These are phyloP conservation scores for Tylopilus sp. DNA, from an alignment of 1,284 basidiomycete species.

Conservation along the genomic window DNA sequence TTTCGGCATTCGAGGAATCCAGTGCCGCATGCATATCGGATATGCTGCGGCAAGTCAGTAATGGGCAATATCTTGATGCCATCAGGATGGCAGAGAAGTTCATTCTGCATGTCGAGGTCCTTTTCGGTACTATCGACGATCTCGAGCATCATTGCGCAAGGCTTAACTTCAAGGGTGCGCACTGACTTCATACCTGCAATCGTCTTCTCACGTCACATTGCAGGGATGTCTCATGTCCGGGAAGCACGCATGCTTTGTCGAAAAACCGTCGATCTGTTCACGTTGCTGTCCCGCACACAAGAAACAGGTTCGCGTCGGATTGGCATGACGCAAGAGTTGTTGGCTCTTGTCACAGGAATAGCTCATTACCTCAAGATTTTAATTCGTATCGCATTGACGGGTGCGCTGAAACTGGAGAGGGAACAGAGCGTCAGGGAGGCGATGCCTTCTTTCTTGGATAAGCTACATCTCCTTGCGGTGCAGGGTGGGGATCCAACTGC, in stretches of 20 bases:
- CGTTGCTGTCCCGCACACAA: constrained; percentile 93
- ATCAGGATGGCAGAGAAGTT: constrained; percentile 99
- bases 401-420: constrained; percentile 91
- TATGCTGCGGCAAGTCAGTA: constrained; percentile 97
- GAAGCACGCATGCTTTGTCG: constrained; percentile 99
- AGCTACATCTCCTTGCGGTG: constrained; percentile 87
- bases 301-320: constrained; percentile 86
- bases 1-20: constrained; percentile 98
- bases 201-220: constrained; percentile 18
- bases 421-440: constrained; percentile 83
- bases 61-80: constrained; percentile 92
- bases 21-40: constrained; percentile 99
- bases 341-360: constrained; percentile 96
- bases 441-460: constrained; percentile 87
- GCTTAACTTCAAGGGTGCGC: constrained; percentile 79
- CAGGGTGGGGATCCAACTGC: constrained; percentile 83
- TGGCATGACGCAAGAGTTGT: constrained; percentile 96
- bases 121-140: constrained; percentile 97
- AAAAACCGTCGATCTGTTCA: constrained; percentile 99
- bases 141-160: constrained; percentile 88
- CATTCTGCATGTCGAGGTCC: constrained; percentile 96
- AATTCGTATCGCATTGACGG: constrained; percentile 96
- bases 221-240: constrained; percentile 96
- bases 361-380: constrained; percentile 99
- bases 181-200: constrained; percentile 5